Base-by-base conservation (phyloP, 2,329 filamentous ascomycete species). In the Colletotrichum sp. region DNA sequence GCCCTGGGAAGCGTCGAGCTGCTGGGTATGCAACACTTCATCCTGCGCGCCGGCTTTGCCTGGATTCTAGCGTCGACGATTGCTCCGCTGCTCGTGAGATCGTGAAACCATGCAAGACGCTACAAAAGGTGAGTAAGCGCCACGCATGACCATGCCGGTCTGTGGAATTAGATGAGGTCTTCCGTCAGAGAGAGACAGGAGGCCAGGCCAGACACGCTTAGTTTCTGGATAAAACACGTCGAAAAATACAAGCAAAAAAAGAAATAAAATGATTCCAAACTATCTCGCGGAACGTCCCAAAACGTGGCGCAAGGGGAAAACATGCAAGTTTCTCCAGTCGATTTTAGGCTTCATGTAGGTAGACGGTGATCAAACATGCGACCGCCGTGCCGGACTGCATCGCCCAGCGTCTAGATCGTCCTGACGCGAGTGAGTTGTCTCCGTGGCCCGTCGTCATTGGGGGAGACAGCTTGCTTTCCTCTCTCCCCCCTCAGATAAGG, bases 1-100 rank as follows among this genome's bases (percentile, higher is more conserved):
- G 81, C 86, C 8, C 77, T 86, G 28, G 86, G 88, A 4, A 85
- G 79, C 36, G 75, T 83, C 21, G 78, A 81, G 32, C 65, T 87
- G 24, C 76, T 88, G 10, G 80, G 80, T 66, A 66, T 82, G 8
- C 79, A 84, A 71, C 79, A 82, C 49, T 72, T 87, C 12, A n/a
- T 84, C 32, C 49, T 85, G 34, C 84, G 83, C 71, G 78, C 79
- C 10, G 79, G 81, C 26, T 64, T 84, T 24, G 84, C 83, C 32
- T 88, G 85, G 86, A 26, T 62, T 28, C 21, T 83, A 24, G 79
- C 79, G 12, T 79, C 74, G 24, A 65, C 64, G n/a, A 30, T 74
- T 12, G 64, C 72, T 39, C 68, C 60, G 44, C 71, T 59, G 44
- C 62, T 77, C 28, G 39, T 55, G 73, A 60, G 28, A 28, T 52